Percentiles rank a stretch among this genome's conserved stretches.
These are phyloP conservation scores for Globisporangium cederbergense DNA, from an alignment of 352 stramenopile genomes.

Conservation along the genomic window DNA sequence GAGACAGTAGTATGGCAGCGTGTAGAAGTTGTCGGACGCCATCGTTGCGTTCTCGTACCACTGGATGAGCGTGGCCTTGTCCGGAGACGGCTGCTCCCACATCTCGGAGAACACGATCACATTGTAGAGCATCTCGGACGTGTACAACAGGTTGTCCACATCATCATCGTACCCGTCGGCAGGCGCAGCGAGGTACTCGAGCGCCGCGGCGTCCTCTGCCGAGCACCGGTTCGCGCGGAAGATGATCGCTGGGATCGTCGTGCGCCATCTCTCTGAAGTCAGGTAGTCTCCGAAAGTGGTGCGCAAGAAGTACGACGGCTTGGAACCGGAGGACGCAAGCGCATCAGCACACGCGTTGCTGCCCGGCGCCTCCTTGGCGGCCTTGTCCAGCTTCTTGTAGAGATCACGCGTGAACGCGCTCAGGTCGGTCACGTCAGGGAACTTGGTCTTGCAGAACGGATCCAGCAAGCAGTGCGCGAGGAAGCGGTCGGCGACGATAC, in stretches of 20 bases:
- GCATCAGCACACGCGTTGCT: slow-evolving; percentile 48
- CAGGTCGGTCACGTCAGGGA: slow-evolving; percentile 47
- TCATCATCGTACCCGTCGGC: slow-evolving; percentile 30
- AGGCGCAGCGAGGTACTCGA: slow-evolving; percentile 28
- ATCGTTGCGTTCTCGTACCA: slow-evolving; percentile 64
- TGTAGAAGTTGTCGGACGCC: slow-evolving; percentile 66
- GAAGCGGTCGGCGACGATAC: slow-evolving; percentile 52
- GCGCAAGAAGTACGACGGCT: slow-evolving; percentile 69
- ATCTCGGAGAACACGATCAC: slow-evolving; percentile 80
- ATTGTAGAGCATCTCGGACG: slow-evolving; percentile 75
- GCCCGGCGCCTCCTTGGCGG: slow-evolving; percentile 32
- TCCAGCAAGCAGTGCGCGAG: slow-evolving; percentile 52
- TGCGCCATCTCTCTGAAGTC: slow-evolving; percentile 36
- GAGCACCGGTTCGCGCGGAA: slow-evolving; percentile 46
- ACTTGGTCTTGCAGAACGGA: slow-evolving; percentile 61
- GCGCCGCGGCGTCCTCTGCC: slow-evolving; percentile 30
- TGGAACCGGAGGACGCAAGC: slow-evolving; percentile 31
- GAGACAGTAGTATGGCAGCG: slow-evolving; percentile 72
- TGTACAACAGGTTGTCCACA: slow-evolving; percentile 46
- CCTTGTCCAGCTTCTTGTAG: slow-evolving; percentile 51
- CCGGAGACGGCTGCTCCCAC: slow-evolving; percentile 55
- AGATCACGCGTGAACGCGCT: slow-evolving; percentile 44
- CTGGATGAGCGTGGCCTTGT: slow-evolving; percentile 44
- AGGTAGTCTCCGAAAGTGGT: slow-evolving; percentile 60
- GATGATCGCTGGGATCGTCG: slow-evolving; percentile 51